A percentile compares a stretch with the other conserved stretches of the same genome.
phyloP scores from a whole-genome alignment of 2,329 filamentous ascomycete species.

The Hypoxylon sp. region DNA sequence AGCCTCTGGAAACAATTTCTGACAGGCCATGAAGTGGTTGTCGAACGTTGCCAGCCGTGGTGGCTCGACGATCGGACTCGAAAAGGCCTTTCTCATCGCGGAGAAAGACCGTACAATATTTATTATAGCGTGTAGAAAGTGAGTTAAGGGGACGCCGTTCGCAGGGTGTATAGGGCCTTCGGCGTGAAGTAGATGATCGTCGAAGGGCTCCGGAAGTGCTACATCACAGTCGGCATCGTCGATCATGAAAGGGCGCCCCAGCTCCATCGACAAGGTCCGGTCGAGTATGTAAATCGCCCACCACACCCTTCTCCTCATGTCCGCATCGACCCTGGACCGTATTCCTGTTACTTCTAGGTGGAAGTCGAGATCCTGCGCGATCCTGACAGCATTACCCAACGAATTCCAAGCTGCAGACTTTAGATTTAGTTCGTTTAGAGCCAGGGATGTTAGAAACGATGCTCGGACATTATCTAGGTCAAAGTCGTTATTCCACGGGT shows the following conservation, averaged over 20 bases:
- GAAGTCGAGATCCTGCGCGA: conserved; percentile 85
- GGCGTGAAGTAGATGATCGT: conserved; percentile 80
- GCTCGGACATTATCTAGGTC: conserved; percentile 80
- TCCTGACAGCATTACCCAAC: conserved; percentile 82
- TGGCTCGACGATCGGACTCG: conserved; percentile 72
- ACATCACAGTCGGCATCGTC: conserved; percentile 91
- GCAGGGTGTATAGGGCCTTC: conserved; percentile 65
- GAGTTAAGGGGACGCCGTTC: conserved; percentile 68
- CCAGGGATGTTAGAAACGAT: conserved; percentile 79
- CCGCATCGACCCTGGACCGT: conserved; percentile 80
- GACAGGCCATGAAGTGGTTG: conserved; percentile 79
- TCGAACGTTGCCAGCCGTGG: conserved; percentile 83
- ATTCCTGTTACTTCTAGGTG: conserved; percentile 76
- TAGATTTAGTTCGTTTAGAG: conserved; percentile 85
- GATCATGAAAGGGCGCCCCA: conserved; percentile 84
- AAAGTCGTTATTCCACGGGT: conserved; percentile 85
- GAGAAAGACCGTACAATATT: conserved; percentile 84
- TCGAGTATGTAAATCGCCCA: conserved; percentile 95
- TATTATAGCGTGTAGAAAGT: conserved; percentile 81
- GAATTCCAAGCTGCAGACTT: conserved; percentile 88
- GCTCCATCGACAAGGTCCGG: conserved; percentile 81
- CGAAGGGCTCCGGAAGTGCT: conserved; percentile 79
- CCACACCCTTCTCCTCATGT: conserved; percentile 90
- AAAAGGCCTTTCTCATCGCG: conserved; percentile 76
- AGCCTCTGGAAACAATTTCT: conserved; percentile 78